Conservation (phyloP, 257 asterid genomes). For the Hygrophila difformis region DNA sequence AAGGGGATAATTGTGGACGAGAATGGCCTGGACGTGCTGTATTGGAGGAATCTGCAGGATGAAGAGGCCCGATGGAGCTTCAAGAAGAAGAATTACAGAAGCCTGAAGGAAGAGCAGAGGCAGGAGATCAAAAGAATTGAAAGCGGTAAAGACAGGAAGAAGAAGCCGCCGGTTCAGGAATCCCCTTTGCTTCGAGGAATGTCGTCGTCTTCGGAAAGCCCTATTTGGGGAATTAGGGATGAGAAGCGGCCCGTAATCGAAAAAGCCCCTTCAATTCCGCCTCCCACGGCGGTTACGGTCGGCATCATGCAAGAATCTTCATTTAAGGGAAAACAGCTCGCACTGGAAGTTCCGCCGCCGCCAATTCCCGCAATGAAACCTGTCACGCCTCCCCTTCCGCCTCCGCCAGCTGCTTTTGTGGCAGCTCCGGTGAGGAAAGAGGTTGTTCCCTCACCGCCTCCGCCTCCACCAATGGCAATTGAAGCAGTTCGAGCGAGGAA, state of each 20-base stretch:
- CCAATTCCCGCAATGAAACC: slow-evolving; percentile 20
- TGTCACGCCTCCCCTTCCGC: slow-evolving; percentile 44
- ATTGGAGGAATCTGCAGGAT: slow-evolving; percentile 61
- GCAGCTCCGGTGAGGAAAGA: too few species aligned
- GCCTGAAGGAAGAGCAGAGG: slow-evolving; percentile 28
- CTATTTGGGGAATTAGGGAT: slow-evolving; percentile 32
- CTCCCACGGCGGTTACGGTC: slow-evolving; percentile 18
- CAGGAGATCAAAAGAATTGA: slow-evolving; percentile 45
- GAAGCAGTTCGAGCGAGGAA: too few species aligned
- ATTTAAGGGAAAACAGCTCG: slow-evolving; percentile 1
- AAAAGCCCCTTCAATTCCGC: slow-evolving; percentile 13
- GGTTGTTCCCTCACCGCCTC: too few species aligned
- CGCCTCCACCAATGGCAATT: too few species aligned
- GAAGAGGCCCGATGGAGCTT: slow-evolving; percentile 18
- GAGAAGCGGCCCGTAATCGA: slow-evolving; percentile 11
- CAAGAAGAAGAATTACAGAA: slow-evolving; percentile 13
- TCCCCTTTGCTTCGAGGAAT: slow-evolving; percentile 61
- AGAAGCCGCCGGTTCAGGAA: slow-evolving; percentile 41
- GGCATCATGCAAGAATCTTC: slow-evolving; percentile 27
- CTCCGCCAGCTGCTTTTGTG: too few species aligned
- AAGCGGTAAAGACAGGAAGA: slow-evolving; percentile 20
- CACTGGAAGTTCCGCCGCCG: slow-evolving; percentile 14
- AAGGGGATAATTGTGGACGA: slow-evolving; percentile 87
- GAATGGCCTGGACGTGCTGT: slow-evolving; percentile 82
- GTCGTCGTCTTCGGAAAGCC: slow-evolving; percentile 66